Conservation (phyloP, 169 alveolate species). For the Besnoitia besnoiti region DNA sequence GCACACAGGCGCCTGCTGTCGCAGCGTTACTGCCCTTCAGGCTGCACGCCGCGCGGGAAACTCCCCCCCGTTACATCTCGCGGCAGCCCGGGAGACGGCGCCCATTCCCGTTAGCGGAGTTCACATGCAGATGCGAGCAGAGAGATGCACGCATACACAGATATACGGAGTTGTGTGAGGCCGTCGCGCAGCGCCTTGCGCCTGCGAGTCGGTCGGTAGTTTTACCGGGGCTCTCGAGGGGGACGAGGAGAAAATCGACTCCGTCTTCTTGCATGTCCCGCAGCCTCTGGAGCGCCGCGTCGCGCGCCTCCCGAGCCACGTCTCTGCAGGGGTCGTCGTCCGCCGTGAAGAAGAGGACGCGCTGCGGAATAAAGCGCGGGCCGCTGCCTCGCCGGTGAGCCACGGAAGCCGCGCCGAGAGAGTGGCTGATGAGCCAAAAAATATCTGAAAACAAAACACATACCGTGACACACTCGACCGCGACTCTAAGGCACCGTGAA, state of each 20-base stretch:
- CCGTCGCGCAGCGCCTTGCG: too few relatives aligned
- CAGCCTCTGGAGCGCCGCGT: constrained; percentile 6
- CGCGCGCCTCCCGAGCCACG: neutral
- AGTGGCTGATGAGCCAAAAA: constrained; percentile 6
- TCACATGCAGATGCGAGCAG: too few relatives aligned
- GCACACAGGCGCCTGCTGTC: too few relatives aligned
- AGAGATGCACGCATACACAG: too few relatives aligned
- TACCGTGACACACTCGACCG: neutral
- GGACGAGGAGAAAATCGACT: neutral
- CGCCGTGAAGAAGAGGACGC: neutral
- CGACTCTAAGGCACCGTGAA: neutral
- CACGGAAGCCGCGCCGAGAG: neutral
- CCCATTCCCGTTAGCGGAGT: too few relatives aligned
- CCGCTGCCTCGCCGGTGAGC: neutral
- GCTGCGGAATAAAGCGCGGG: neutral
- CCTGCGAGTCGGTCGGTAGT: too few relatives aligned
- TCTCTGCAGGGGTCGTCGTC: neutral
- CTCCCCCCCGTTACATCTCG: too few relatives aligned
- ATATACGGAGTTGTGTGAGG: too few relatives aligned
- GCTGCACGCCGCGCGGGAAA: too few relatives aligned
- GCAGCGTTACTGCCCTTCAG: too few relatives aligned
- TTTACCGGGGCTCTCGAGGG: neutral
- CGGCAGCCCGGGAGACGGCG: too few relatives aligned
- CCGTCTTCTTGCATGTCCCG: constrained; percentile 12
- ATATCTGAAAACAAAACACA: neutral